Percentiles rank a stretch among this genome's conserved stretches.
phyloP scores from a whole-genome alignment of 495 filamentous ascomycete species.

The Xylaria scruposa region DNA sequence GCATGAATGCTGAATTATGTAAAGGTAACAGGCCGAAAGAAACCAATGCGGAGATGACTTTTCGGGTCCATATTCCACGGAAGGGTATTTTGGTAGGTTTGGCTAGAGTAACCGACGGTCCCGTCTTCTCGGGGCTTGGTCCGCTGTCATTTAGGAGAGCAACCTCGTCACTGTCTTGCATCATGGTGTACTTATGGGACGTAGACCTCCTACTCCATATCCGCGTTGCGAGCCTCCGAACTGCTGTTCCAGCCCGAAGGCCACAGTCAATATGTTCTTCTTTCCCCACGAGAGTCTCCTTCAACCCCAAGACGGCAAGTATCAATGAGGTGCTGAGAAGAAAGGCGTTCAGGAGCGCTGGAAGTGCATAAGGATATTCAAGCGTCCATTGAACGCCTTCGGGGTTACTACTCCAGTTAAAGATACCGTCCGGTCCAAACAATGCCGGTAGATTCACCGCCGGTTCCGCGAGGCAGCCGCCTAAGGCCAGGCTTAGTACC shows the following conservation, averaged over 20 bases:
- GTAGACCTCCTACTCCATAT: slow-evolving; percentile 9
- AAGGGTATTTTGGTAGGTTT: slow-evolving; percentile 54
- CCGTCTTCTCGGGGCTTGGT: neutral
- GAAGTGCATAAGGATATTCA: slow-evolving; percentile 50
- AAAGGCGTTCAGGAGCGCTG: slow-evolving; percentile 39
- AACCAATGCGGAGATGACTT: slow-evolving; percentile 66
- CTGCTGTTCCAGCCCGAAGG: slow-evolving; percentile 28
- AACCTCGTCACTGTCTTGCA: slow-evolving; percentile 29
- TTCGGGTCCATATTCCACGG: slow-evolving; percentile 66
- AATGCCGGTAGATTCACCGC: slow-evolving; percentile 66
- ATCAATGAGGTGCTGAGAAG: slow-evolving; percentile 34
- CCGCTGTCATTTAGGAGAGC: slow-evolving; percentile 33
- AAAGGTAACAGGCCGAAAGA: slow-evolving; percentile 72
- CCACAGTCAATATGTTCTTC: slow-evolving; percentile 40
- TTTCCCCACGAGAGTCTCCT: slow-evolving; percentile 39
- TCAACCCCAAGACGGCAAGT: slow-evolving; percentile 31
- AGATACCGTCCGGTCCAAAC: slow-evolving; percentile 61
- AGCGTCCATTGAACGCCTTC: slow-evolving; percentile 43
- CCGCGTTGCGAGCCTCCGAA: slow-evolving; percentile 42
- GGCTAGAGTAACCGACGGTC: slow-evolving; percentile 9
- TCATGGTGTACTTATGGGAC: slow-evolving; percentile 27
- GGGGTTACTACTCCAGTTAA: slow-evolving; percentile 39
- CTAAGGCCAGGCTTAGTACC: slow-evolving; percentile 61
- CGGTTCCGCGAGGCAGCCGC: slow-evolving; percentile 77
- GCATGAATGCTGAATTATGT: slow-evolving; percentile 77